Percentiles rank a stretch among this genome's conserved stretches.
phyloP scores from a whole-genome alignment of 176 grass and related monocot genomes.

The Tillandsia fasciculata region DNA sequence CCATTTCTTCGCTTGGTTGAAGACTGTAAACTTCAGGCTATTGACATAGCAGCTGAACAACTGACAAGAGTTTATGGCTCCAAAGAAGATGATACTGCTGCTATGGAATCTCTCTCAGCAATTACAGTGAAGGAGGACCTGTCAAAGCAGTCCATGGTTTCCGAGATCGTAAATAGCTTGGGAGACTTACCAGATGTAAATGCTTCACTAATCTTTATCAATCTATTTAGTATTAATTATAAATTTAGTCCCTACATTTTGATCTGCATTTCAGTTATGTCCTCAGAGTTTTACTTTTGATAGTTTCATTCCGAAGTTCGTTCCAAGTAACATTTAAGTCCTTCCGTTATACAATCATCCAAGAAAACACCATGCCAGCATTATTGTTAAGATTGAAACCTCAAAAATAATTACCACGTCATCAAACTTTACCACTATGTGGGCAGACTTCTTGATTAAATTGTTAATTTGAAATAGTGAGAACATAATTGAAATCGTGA shows the following conservation, averaged over 20 bases:
- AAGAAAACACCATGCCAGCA: too few species aligned
- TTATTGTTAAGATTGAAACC: too few species aligned
- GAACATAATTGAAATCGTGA: too few species aligned
- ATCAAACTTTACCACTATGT: too few species aligned
- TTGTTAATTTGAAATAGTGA: too few species aligned
- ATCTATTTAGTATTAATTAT: background rate
- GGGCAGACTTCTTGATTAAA: too few species aligned
- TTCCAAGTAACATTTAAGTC: too few species aligned
- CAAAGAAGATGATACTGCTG: slow-evolving; percentile 61
- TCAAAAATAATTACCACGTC: too few species aligned
- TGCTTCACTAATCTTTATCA: background rate
- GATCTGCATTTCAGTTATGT: too few species aligned
- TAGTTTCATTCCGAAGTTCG: too few species aligned
- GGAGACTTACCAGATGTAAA: slow-evolving; percentile 55
- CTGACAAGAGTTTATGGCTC: slow-evolving; percentile 52
- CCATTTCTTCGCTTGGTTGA: slow-evolving; percentile 83
- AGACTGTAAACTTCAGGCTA: slow-evolving; percentile 62
- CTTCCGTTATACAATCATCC: too few species aligned
- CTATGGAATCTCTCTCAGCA: slow-evolving; percentile 61
- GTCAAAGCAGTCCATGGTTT: slow-evolving; percentile 64
- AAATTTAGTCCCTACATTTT: background rate
- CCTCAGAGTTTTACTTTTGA: too few species aligned
- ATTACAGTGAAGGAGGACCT: slow-evolving; percentile 38
- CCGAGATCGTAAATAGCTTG: slow-evolving; percentile 55
- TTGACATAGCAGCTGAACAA: slow-evolving; percentile 26